These are phyloP conservation scores for Fagus sylvatica DNA, from an alignment of 306 rosid genomes.

Conservation along the genomic window DNA sequence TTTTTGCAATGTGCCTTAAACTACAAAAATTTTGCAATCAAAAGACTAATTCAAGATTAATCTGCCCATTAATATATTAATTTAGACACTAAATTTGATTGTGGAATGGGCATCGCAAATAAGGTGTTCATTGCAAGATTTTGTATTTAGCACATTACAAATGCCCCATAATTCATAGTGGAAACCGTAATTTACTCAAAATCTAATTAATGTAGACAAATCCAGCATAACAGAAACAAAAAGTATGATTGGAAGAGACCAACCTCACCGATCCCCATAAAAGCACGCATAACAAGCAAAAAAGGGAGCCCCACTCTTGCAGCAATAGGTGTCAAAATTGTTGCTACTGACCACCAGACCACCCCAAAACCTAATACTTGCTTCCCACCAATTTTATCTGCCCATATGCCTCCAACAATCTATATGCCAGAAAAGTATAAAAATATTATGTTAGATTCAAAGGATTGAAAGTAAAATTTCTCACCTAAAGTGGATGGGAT, in stretches of 20 bases:
- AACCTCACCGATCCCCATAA: conserved; percentile 98
- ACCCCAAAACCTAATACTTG: conserved; percentile 89
- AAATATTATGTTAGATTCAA: conserved; percentile 27
- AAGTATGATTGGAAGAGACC: conserved; percentile 36
- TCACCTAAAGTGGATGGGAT: conserved; percentile 6
- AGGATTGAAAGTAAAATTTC: conserved; percentile 9
- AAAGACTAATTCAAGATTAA: too few species aligned
- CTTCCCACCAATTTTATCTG: conserved; percentile 97
- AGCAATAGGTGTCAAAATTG: conserved; percentile 87
- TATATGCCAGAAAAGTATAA: conserved; percentile 27
- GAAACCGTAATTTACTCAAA: neutral
- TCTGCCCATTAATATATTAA: too few species aligned
- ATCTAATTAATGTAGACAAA: neutral
- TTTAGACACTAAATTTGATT: too few species aligned
- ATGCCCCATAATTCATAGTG: too few species aligned
- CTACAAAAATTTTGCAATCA: too few species aligned
- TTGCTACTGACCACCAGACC: conserved; percentile 95
- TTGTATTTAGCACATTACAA: too few species aligned
- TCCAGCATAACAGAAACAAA: conserved; percentile 13
- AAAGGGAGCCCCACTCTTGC: conserved; percentile 86
- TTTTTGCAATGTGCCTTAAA: too few species aligned
- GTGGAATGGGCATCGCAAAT: too few species aligned
- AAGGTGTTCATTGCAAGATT: too few species aligned
- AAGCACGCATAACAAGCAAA: conserved; percentile 84
- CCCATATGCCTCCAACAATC: conserved; percentile 98